Percentiles rank a stretch among this genome's conserved stretches.
Conservation (phyloP, 148 eudicot species). For the Pouteria glomerata region DNA sequence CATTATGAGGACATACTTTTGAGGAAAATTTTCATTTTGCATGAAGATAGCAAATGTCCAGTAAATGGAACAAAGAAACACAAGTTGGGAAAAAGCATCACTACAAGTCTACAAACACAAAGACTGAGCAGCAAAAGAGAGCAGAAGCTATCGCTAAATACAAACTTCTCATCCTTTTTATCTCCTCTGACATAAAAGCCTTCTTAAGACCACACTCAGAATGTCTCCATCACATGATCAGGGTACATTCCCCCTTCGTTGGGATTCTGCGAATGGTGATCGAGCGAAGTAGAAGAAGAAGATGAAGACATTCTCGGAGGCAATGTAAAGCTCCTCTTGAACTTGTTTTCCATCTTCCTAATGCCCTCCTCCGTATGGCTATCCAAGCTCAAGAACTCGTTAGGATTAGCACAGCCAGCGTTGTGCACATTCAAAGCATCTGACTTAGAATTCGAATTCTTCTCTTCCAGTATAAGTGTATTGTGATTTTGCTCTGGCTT, state of each 20-base stretch:
- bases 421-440: slow-evolving; percentile 17
- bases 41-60: slow-evolving; percentile 8
- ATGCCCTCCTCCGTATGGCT: slow-evolving; percentile 45
- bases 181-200: background rate
- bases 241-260: slow-evolving; percentile 69
- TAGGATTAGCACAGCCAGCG: slow-evolving; percentile 27
- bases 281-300: slow-evolving; percentile 75
- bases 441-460: slow-evolving; percentile 6
- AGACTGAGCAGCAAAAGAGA: slow-evolving; percentile 13
- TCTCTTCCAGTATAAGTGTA: slow-evolving; percentile 28
- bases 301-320: slow-evolving; percentile 81
- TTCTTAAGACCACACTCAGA: slow-evolving; percentile 39
- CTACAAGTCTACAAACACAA: slow-evolving; percentile 9
- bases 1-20: no score
- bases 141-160: slow-evolving; percentile 31
- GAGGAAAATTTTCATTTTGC: slow-evolving; percentile 12
- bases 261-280: slow-evolving; percentile 52
- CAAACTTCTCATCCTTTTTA: slow-evolving; percentile 19
- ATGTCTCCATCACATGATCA: slow-evolving; percentile 93
- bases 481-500: no score
- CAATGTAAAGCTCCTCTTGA: slow-evolving; percentile 79
- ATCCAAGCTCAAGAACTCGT: slow-evolving; percentile 78
- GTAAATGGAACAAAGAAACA: slow-evolving; percentile 6
- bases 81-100: slow-evolving; percentile 10
- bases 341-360: slow-evolving; percentile 73